These are phyloP conservation scores for Pecoramyces ruminantium DNA, from an alignment of 192 early-diverging fungal species.

Conservation along the genomic window DNA sequence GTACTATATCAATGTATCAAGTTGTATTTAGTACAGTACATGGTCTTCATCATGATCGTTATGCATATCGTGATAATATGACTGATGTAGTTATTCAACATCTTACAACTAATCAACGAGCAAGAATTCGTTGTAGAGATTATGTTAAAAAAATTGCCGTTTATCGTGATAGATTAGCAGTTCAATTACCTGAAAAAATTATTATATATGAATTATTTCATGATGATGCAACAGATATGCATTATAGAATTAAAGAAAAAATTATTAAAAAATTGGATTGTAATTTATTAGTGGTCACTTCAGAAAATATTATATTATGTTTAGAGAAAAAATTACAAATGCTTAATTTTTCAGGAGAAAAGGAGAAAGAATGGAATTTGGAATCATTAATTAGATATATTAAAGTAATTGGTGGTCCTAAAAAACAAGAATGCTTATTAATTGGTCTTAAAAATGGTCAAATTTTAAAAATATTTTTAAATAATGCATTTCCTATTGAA, in stretches of 20 bases:
- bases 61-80: slow-evolving; percentile 35
- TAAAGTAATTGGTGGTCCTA: slow-evolving; percentile 33
- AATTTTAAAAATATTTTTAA: slow-evolving; percentile 30
- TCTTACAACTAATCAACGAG: slow-evolving; percentile 21
- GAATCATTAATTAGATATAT: slow-evolving; percentile 31
- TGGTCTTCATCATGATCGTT: slow-evolving; percentile 32
- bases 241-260: slow-evolving; percentile 41
- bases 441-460: slow-evolving; percentile 33
- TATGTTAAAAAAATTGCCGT: slow-evolving; percentile 40
- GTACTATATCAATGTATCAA: slow-evolving; percentile 26
- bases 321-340: slow-evolving; percentile 27
- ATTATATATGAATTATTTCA: slow-evolving; percentile 38
- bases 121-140: slow-evolving; percentile 37
- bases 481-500: slow-evolving; percentile 34
- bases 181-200: slow-evolving; percentile 31
- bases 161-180: slow-evolving; percentile 29
- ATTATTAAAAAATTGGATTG: slow-evolving; percentile 33
- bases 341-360: slow-evolving; percentile 28
- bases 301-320: slow-evolving; percentile 31
- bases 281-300: slow-evolving; percentile 35
- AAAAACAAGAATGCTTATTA: slow-evolving; percentile 28
- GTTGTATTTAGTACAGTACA: slow-evolving; percentile 37
- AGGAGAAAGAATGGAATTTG: slow-evolving; percentile 32
- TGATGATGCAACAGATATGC: slow-evolving; percentile 34
- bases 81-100: slow-evolving; percentile 47